These are phyloP conservation scores for Blastobotrys elegans DNA, from an alignment of 1,139 yeast genomes.

Conservation along the genomic window DNA sequence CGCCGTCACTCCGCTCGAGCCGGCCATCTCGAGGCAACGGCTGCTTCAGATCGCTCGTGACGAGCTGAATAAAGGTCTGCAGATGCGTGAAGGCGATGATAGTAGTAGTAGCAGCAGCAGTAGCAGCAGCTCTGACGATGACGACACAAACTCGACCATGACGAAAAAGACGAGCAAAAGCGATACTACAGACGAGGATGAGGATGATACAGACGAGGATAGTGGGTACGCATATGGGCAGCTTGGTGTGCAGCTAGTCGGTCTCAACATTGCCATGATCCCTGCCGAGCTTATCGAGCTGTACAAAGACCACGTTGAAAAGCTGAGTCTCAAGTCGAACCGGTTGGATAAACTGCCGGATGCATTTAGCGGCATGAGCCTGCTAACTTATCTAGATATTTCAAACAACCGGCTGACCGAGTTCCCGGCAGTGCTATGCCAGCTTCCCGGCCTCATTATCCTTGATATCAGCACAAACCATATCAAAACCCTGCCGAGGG, in stretches of 20 bases:
- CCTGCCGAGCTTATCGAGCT: slow-evolving; percentile 40
- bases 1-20: slow-evolving; percentile 16
- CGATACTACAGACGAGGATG: not conserved
- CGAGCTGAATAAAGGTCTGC: slow-evolving; percentile 16
- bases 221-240: slow-evolving; percentile 12
- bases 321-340: slow-evolving; percentile 52
- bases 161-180: not conserved
- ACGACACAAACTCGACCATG: not conserved
- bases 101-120: not conserved
- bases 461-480: slow-evolving; percentile 63
- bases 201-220: slow-evolving; percentile 12
- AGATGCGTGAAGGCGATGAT: not conserved
- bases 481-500: slow-evolving; percentile 43
- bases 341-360: slow-evolving; percentile 46
- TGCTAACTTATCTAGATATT: slow-evolving; percentile 59
- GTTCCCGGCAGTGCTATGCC: slow-evolving; percentile 46
- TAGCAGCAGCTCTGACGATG: slow-evolving; percentile 10
- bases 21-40: slow-evolving; percentile 18
- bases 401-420: slow-evolving; percentile 53
- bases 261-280: slow-evolving; percentile 33
- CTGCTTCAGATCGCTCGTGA: slow-evolving; percentile 21
- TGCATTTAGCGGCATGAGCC: slow-evolving; percentile 43
- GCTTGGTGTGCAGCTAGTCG: slow-evolving; percentile 29
- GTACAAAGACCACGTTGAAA: slow-evolving; percentile 40
- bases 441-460: slow-evolving; percentile 50